Conservation (phyloP, 495 filamentous ascomycete species). For the Penicillium odoratum region DNA sequence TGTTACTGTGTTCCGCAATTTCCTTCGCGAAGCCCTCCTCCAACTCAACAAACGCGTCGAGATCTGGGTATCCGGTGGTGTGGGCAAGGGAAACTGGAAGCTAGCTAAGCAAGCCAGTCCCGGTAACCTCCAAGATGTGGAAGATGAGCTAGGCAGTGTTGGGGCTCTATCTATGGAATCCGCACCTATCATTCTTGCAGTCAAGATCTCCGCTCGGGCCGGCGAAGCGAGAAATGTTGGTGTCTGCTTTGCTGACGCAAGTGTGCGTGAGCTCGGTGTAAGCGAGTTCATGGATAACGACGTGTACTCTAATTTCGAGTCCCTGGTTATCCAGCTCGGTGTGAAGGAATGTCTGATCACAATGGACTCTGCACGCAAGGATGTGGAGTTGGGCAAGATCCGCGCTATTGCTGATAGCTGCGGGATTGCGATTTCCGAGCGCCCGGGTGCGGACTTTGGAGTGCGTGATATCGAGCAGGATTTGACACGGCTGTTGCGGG, state of each 20-base stretch:
- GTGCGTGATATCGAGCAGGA: conserved; percentile 96
- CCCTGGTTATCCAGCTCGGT: conserved; percentile 90
- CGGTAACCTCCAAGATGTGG: conserved; percentile 94
- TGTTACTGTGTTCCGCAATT: conserved; percentile 89
- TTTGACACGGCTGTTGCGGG: conserved; percentile 78
- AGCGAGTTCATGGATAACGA: conserved; percentile 99
- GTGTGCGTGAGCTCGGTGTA: conserved; percentile 91
- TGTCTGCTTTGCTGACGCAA: conserved; percentile 98
- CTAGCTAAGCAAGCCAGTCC: conserved; percentile 87
- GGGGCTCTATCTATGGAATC: conserved; percentile 67
- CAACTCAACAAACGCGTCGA: conserved; percentile 86
- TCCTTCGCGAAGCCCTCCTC: conserved; percentile 92
- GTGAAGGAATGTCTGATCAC: conserved; percentile 91
- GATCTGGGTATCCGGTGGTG: conserved; percentile 70
- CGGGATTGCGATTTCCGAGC: conserved; percentile 82
- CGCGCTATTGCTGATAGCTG: conserved; percentile 86
- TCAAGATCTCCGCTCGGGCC: conserved; percentile 87
- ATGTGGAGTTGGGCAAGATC: conserved; percentile 87
- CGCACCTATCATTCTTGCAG: conserved; percentile 89
- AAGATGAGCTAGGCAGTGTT: conserved; percentile 83
- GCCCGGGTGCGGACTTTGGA: conserved; percentile 74
- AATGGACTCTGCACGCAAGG: conserved; percentile 73
- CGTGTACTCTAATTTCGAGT: conserved; percentile 97
- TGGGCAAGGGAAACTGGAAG: conserved; percentile 84
- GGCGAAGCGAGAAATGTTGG: conserved; percentile 84